Base-by-base conservation (phyloP, 768 basidiomycete species). In the Galerina marginata region DNA sequence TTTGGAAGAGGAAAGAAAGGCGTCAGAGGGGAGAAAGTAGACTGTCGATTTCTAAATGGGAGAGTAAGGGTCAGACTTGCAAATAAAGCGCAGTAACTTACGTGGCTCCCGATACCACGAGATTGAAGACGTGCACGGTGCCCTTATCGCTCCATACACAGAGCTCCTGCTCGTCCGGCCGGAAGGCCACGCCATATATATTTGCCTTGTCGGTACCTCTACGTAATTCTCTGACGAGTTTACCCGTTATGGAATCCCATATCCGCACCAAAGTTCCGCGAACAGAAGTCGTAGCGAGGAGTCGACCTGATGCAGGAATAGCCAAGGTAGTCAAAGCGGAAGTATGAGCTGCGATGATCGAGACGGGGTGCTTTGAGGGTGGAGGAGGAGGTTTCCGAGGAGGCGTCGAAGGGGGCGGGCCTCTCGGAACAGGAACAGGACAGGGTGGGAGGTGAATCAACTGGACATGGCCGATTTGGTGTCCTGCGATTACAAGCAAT, bases 111-210 rank as follows among this genome's bases (percentile, higher is more conserved):
- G 89, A 84, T 42, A 82, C 81, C 48, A 83, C 80, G 23, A 96
- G 80, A 44, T 90, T 87, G 74, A 96, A 96, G 44, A 95, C 81
- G 71, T 97, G 95, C 6, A 97, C 87, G 0, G 95, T 97, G 38
- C 95, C 95, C 74, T 97, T 97, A 73, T 97, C 95, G 69, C 93
- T 95, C 90, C 93, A 94, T 9, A 93, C 94, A 67, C 92, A 93
- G 0, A 96, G 77, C 65, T 95, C 92, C 58, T 82, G 84, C 67
- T 96, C 95, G 65, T 94, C 93, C 4, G 87, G 88, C 39, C 94
- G 83, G 73, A 96, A 94, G 11, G 90, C 89, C 16, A 95, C 90
- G 2, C 93, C 93, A 72, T 94, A 96, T 45, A 96, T 95, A 67
- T 91, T 89, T 29, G 95, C 95, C 67, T 92, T 89, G 73, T 97